Percentiles rank a stretch among this genome's conserved stretches.
Evolutionary conservation across 495 filamentous ascomycete species (phyloP).

Genomic region (Podospora pseudopauciseta): DNA sequence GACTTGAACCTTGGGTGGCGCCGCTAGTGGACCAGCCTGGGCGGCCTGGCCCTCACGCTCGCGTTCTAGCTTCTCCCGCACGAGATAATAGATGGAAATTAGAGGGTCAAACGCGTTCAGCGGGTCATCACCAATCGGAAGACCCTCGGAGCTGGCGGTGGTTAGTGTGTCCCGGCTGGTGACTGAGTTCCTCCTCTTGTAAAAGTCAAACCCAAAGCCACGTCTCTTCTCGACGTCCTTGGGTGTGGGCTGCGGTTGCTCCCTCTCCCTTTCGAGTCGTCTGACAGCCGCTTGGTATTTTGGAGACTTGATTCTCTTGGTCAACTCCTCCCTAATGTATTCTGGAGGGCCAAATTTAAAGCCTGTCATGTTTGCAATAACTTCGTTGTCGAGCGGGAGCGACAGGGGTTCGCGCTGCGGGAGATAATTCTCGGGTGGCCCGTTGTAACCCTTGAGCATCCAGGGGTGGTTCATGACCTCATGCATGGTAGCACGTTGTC

Average conservation of each 20-base stretch:
- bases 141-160: conserved; percentile 76
- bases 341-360: conserved; percentile 95
- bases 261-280: conserved; percentile 57
- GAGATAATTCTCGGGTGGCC: conserved; percentile 84
- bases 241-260: conserved; percentile 53
- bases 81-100: conserved; percentile 92
- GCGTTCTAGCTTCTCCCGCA: conserved; percentile 87
- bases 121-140: conserved; percentile 81
- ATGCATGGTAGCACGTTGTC: conserved; percentile 74
- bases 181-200: conserved; percentile 85
- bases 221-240: conserved; percentile 77
- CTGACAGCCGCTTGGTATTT: conserved; percentile 83
- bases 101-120: conserved; percentile 91
- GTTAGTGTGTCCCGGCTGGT: conserved; percentile 86
- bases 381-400: conserved; percentile 75
- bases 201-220: conserved; percentile 90
- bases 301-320: conserved; percentile 79
- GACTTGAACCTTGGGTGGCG: conserved; percentile 26
- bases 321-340: conserved; percentile 74
- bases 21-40: conserved; percentile 16
- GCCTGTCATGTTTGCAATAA: conserved; percentile 91
- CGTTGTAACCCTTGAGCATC: conserved; percentile 90
- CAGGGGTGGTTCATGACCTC: conserved; percentile 97
- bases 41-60: conserved; percentile 48
- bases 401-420: conserved; percentile 79